Conservation (phyloP, 495 filamentous ascomycete genomes). For the Talaromyces thailandensis region DNA sequence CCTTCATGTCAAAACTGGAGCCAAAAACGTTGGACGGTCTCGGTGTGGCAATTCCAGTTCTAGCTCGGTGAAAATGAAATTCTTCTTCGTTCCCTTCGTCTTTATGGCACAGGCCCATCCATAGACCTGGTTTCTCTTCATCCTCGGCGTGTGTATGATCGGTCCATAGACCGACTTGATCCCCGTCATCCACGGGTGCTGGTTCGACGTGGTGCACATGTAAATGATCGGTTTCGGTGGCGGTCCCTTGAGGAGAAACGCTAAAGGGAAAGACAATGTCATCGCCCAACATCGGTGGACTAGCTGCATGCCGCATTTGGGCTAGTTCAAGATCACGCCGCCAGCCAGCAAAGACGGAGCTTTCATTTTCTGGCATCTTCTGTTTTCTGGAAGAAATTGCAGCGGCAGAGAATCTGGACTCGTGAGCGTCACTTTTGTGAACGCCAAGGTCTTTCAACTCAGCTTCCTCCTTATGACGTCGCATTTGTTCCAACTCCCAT, state of each 20-base stretch:
- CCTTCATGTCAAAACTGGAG: background rate
- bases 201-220: slow-evolving; percentile 26
- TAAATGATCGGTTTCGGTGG: slow-evolving; percentile 56
- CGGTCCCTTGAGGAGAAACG: slow-evolving; percentile 67
- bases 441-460: slow-evolving; percentile 24
- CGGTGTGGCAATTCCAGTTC: slow-evolving; percentile 19
- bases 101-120: slow-evolving; percentile 52
- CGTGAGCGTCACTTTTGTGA: slow-evolving; percentile 2
- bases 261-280: slow-evolving; percentile 71
- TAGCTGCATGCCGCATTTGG: slow-evolving; percentile 42
- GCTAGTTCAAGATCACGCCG: slow-evolving; percentile 36
- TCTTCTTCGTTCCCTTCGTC: slow-evolving; percentile 7
- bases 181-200: slow-evolving; percentile 24
- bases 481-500: slow-evolving; percentile 43
- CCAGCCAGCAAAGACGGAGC: slow-evolving; percentile 22
- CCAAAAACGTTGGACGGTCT: slow-evolving; percentile 11
- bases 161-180: slow-evolving; percentile 35
- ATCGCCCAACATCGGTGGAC: slow-evolving; percentile 76
- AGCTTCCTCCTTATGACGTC: slow-evolving; percentile 37
- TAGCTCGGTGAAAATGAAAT: background rate
- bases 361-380: slow-evolving; percentile 16
- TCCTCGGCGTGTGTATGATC: slow-evolving; percentile 14
- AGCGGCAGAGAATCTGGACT: slow-evolving; percentile 11
- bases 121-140: slow-evolving; percentile 44
- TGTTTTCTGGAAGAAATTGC: slow-evolving; percentile 13